Conservation (phyloP, 2,329 filamentous ascomycete genomes). For the Fusarium tanahbumbuense region DNA sequence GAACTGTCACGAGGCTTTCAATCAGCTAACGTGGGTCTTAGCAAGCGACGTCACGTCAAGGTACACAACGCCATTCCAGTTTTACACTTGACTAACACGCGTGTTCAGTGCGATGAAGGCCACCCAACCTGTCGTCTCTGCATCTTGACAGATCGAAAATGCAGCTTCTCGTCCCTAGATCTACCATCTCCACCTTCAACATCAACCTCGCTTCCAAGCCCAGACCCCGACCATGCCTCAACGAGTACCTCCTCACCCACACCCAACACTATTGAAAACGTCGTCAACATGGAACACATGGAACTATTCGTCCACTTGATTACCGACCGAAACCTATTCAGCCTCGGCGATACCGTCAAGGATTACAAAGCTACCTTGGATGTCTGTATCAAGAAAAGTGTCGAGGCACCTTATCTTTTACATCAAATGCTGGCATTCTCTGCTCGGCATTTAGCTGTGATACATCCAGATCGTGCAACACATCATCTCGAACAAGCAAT, state of each 20-base stretch:
- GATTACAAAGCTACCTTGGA: background rate
- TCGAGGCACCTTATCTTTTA: conserved; percentile 23
- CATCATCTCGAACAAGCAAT: conserved; percentile 9
- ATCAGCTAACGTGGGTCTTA: background rate
- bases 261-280: background rate
- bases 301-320: conserved; percentile 14
- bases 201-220: background rate
- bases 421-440: conserved; percentile 34
- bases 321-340: background rate
- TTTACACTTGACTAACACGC: conserved; percentile 13
- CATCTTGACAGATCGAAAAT: conserved; percentile 7
- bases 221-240: background rate
- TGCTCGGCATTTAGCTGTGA: conserved; percentile 18
- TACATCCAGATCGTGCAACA: background rate
- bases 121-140: conserved; percentile 31
- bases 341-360: background rate
- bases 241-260: rapidly evolving
- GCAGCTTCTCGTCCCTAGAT: conserved; percentile 4
- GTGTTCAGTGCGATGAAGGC: conserved; percentile 36
- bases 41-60: conserved; percentile 37
- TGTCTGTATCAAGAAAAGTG: background rate
- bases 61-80: background rate
- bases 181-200: background rate
- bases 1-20: rapidly evolving
- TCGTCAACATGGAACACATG: conserved; percentile 24